Conservation (phyloP, 192 early-diverging fungal genomes). For the Podila epicladia region DNA sequence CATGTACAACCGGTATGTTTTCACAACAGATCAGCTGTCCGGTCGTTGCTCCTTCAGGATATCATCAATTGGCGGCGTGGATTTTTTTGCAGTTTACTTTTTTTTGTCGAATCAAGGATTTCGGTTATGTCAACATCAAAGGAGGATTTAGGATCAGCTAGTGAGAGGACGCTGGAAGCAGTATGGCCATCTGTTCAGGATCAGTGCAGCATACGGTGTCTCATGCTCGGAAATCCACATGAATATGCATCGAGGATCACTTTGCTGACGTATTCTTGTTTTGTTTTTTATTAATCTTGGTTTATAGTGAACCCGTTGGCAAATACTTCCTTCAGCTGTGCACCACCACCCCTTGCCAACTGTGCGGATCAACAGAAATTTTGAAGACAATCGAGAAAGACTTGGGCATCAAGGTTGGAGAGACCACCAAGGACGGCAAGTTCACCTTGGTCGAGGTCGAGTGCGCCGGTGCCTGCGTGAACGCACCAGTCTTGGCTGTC, state of each 20-base stretch:
- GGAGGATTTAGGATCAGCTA: no score
- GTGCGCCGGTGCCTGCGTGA: constrained; percentile 98
- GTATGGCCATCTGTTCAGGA: no score
- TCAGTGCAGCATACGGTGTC: no score
- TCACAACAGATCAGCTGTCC: not conserved
- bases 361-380: constrained; percentile 93
- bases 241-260: no score
- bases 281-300: not conserved
- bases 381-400: constrained; percentile 87
- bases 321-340: constrained; percentile 99
- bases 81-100: not conserved
- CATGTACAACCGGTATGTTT: constrained; percentile 93
- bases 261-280: no score
- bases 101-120: no score
- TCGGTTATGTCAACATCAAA: no score
- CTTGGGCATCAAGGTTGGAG: constrained; percentile 91
- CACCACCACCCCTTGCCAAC: constrained; percentile 97
- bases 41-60: not conserved
- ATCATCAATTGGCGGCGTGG: not conserved
- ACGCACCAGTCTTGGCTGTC: constrained; percentile 96
- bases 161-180: no score
- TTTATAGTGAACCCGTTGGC: constrained; percentile 88
- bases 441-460: constrained; percentile 99
- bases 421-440: constrained; percentile 92
- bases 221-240: no score